Conservation (phyloP, 495 filamentous ascomycete species). For the Lasiosphaeriaceae sp. region DNA sequence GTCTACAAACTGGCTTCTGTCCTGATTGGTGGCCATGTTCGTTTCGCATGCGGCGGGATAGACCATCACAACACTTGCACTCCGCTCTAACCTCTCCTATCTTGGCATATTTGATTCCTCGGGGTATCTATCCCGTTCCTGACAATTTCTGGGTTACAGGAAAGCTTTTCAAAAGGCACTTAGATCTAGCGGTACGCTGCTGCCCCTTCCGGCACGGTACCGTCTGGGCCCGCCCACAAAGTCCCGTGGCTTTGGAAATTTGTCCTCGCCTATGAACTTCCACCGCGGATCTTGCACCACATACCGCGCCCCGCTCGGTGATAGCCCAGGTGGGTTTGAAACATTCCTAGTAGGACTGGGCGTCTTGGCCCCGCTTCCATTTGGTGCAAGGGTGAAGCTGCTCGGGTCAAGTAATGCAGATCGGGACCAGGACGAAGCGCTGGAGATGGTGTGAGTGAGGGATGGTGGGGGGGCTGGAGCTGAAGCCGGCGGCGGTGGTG, state of each 20-base stretch:
- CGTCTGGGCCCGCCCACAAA: conserved; percentile 67
- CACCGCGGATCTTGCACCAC: conserved; percentile 77
- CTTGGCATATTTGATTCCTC: neutral
- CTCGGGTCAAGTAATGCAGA: conserved; percentile 65
- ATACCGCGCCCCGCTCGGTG: conserved; percentile 39
- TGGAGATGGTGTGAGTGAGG: conserved; percentile 30
- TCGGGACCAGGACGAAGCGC: conserved; percentile 30
- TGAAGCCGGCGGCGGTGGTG: conserved; percentile 23
- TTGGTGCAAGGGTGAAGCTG: conserved; percentile 65
- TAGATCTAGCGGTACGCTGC: conserved; percentile 89
- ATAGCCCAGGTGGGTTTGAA: conserved; percentile 19
- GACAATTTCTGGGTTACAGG: neutral
- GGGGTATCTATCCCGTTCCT: neutral
- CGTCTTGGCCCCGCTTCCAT: conserved; percentile 40
- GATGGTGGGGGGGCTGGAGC: conserved; percentile 23
- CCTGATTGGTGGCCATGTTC: too few species aligned
- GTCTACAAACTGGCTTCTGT: too few species aligned
- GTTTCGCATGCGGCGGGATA: too few species aligned
- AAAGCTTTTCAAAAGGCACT: conserved; percentile 33
- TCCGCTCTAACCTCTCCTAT: neutral
- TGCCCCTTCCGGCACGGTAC: conserved; percentile 88
- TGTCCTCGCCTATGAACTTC: conserved; percentile 78
- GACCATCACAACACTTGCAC: too few species aligned
- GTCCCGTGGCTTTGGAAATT: conserved; percentile 78
- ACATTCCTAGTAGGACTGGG: conserved; percentile 38